Conservation (phyloP, 345 rosid genomes). For the Citrus australasica region DNA sequence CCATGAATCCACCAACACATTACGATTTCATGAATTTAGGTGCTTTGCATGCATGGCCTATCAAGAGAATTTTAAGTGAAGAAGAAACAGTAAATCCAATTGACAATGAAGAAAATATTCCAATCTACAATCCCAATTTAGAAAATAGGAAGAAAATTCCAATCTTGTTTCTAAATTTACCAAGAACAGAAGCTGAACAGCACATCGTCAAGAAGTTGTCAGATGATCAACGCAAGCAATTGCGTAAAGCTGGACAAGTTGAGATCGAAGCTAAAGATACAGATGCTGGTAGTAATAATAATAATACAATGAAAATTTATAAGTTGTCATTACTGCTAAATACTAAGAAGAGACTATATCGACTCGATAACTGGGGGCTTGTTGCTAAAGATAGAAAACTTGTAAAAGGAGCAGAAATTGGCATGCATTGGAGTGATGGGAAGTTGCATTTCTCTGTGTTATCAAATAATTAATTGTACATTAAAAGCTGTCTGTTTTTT, state of each 20-base stretch:
- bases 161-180: not conserved
- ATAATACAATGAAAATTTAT: not conserved
- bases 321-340: not conserved
- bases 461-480: not conserved
- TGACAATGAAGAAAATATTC: no score
- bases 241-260: not conserved
- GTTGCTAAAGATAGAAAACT: not conserved
- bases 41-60: not conserved
- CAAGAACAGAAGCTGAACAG: not conserved
- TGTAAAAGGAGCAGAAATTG: not conserved
- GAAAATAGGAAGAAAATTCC: no score
- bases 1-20: not conserved
- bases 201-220: not conserved
- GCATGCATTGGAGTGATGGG: constrained; percentile 1
- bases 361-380: not conserved
- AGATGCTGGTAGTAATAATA: not conserved
- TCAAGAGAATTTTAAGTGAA: not conserved
- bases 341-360: not conserved
- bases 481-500: no score
- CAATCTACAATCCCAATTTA: no score
- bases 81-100: not conserved
- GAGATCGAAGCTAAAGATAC: not conserved
- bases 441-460: not conserved
- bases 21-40: constrained; percentile 5
- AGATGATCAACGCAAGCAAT: not conserved